A percentile compares a stretch with the other conserved stretches of the same genome.
Conservation (phyloP, 108 stramenopile species). For the Nitzschia palea region DNA sequence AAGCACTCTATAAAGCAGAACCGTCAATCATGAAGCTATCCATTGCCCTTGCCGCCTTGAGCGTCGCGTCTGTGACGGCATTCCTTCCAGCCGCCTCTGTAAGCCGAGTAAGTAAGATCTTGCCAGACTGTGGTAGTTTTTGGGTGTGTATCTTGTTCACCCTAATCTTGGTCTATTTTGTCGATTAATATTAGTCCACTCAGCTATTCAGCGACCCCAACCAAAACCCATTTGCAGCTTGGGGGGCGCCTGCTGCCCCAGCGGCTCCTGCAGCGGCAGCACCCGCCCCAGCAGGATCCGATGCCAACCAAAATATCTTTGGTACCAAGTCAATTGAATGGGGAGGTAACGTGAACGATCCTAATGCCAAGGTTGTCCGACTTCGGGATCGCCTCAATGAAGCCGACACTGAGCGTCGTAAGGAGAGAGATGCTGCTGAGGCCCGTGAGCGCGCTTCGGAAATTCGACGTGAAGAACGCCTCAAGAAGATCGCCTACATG, state of each 20-base stretch:
- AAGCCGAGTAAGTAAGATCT: conserved; percentile 17
- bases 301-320: conserved; percentile 59
- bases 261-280: conserved; percentile 31
- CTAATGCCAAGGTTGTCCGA: conserved; percentile 67
- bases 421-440: conserved; percentile 79
- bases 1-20: not conserved
- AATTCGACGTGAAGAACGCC: conserved; percentile 86
- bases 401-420: conserved; percentile 89
- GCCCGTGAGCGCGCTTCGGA: conserved; percentile 89
- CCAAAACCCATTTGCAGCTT: conserved; percentile 20
- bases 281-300: conserved; percentile 5
- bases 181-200: too few species aligned
- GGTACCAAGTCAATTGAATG: conserved; percentile 64
- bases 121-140: too few species aligned
- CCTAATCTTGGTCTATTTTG: too few species aligned
- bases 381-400: conserved; percentile 83
- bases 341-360: conserved; percentile 69
- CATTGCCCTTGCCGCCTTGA: conserved; percentile 48
- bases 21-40: conserved; percentile 63
- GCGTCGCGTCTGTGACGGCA: conserved; percentile 53
- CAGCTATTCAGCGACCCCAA: conserved; percentile 26
- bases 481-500: conserved; percentile 93
- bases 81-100: conserved; percentile 41
- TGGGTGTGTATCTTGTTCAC: too few species aligned
- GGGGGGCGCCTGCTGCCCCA: not conserved